These are phyloP conservation scores for Prunus mongolica DNA, from an alignment of 306 rosid species.

Conservation along the genomic window DNA sequence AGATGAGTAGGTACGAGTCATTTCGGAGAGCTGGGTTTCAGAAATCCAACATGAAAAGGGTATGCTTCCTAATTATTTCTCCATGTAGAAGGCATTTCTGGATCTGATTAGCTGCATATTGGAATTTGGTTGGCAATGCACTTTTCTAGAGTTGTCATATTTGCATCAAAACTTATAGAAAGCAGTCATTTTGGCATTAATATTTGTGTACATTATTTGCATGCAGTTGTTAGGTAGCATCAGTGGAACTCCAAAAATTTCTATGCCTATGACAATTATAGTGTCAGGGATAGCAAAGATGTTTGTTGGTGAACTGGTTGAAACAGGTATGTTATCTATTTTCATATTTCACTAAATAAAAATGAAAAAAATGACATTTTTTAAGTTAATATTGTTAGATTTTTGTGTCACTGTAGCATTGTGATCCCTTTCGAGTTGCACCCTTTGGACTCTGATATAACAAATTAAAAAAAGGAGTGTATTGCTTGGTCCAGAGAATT, in stretches of 20 bases:
- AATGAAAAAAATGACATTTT: not conserved
- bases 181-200: not conserved
- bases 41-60: slow-evolving; percentile 90
- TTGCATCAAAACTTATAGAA: not conserved
- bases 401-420: not conserved
- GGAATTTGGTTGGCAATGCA: not conserved
- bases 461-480: not conserved
- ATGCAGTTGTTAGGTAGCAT: slow-evolving; percentile 75
- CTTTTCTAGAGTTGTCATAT: not conserved
- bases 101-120: not conserved
- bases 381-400: not conserved
- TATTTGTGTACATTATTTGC: not conserved
- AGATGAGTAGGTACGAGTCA: slow-evolving; percentile 94
- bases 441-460: not conserved
- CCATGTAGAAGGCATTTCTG: not conserved
- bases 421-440: not conserved
- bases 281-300: slow-evolving; percentile 93
- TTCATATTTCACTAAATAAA: not conserved
- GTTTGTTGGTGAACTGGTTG: slow-evolving; percentile 91
- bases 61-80: slow-evolving; percentile 12
- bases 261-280: slow-evolving; percentile 83
- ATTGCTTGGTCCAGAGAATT: not conserved
- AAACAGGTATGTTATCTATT: slow-evolving; percentile 52
- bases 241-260: slow-evolving; percentile 83
- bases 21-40: slow-evolving; percentile 94